Conservation (phyloP, 306 rosid genomes). For the Canavalia ensiformis region DNA sequence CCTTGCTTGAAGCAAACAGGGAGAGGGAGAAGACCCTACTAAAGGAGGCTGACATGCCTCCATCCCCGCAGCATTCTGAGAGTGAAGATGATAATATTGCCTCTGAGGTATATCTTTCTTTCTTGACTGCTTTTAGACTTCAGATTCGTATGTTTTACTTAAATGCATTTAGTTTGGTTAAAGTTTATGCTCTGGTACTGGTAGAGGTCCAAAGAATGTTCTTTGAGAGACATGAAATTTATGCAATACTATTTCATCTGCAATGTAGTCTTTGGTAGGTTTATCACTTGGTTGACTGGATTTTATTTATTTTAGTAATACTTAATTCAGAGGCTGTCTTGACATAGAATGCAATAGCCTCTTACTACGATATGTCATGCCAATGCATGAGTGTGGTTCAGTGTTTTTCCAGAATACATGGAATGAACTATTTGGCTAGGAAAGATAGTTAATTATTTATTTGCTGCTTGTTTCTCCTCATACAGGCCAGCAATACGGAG, state of each 20-base stretch:
- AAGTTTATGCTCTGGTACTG: neutral
- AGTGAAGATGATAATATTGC: slow-evolving; percentile 62
- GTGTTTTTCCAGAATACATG: neutral
- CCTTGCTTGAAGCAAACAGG: slow-evolving; percentile 82
- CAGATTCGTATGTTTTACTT: slow-evolving; percentile 1
- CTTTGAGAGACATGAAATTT: neutral
- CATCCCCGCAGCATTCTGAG: slow-evolving; percentile 63
- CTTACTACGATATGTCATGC: neutral
- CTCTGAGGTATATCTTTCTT: slow-evolving; percentile 68
- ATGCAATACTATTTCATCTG: neutral
- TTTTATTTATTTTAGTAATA: neutral
- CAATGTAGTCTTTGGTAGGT: slow-evolving; percentile 6
- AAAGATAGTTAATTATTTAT: slow-evolving; percentile 20
- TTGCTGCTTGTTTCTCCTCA: slow-evolving; percentile 40
- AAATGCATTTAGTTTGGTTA: neutral
- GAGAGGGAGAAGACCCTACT: slow-evolving; percentile 83
- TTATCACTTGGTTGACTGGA: neutral
- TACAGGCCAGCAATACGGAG: slow-evolving; percentile 74
- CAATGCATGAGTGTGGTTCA: slow-evolving; percentile 2
- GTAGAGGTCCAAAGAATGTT: slow-evolving; percentile 3
- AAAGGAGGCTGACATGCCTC: slow-evolving; percentile 55
- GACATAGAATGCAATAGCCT: slow-evolving; percentile 5
- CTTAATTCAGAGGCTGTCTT: neutral
- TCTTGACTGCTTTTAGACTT: slow-evolving; percentile 4
- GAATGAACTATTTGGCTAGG: neutral